These are phyloP conservation scores for Monilinia vaccinii-corymbosi DNA, from an alignment of 2,329 filamentous ascomycete genomes.

Conservation along the genomic window DNA sequence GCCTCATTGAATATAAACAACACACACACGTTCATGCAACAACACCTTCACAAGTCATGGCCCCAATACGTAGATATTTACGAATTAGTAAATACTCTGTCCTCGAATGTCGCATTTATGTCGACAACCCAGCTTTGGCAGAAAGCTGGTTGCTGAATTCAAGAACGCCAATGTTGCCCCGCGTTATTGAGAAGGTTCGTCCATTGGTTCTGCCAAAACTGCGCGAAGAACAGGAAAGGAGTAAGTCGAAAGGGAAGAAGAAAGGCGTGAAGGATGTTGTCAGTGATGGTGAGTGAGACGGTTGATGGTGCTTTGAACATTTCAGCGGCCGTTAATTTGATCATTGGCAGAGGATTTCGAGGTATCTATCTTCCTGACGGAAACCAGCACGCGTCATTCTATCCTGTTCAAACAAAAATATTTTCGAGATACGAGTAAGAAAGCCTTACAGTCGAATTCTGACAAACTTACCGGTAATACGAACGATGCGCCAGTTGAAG, in stretches of 20 bases:
- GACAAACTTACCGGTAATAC: slow-evolving; percentile 49
- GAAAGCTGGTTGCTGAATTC: slow-evolving; percentile 78
- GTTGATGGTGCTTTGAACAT: neutral
- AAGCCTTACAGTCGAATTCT: slow-evolving; percentile 43
- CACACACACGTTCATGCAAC: neutral
- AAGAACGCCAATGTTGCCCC: slow-evolving; percentile 65
- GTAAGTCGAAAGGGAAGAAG: slow-evolving; percentile 42
- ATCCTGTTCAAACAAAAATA: slow-evolving; percentile 79
- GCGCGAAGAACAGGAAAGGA: slow-evolving; percentile 75
- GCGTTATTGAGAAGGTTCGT: slow-evolving; percentile 75
- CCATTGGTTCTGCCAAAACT: slow-evolving; percentile 86
- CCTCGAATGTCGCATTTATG: slow-evolving; percentile 92
- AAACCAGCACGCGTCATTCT: slow-evolving; percentile 76
- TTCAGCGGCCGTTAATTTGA: slow-evolving; percentile 13
- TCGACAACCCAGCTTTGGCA: slow-evolving; percentile 78
- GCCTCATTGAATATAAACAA: neutral
- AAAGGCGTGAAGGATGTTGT: slow-evolving; percentile 79
- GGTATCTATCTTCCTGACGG: slow-evolving; percentile 86
- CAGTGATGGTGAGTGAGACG: slow-evolving; percentile 49
- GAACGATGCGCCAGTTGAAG: slow-evolving; percentile 39
- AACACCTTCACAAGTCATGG: slow-evolving; percentile 45
- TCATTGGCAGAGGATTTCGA: slow-evolving; percentile 73
- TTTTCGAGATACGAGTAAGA: slow-evolving; percentile 51
- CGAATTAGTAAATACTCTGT: slow-evolving; percentile 90
- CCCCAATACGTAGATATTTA: slow-evolving; percentile 79